Percentiles rank a stretch among this genome's conserved stretches.
phyloP scores from a whole-genome alignment of 129 eudicot species.

The Chrysanthemum lavandulifolium region DNA sequence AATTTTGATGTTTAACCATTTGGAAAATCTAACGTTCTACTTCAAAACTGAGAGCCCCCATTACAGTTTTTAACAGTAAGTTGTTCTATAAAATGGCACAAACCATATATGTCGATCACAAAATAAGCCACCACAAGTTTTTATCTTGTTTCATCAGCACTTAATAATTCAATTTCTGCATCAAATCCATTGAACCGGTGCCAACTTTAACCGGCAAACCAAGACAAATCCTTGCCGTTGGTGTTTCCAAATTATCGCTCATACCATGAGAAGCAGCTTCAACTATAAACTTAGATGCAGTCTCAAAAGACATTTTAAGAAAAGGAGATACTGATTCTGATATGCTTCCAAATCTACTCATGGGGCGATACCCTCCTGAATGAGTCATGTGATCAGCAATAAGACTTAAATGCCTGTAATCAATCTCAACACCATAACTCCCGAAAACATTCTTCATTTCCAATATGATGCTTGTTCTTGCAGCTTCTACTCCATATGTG shows the following conservation, averaged over 20 bases:
- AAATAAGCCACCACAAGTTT: neutral
- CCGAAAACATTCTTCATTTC: constrained; percentile 74
- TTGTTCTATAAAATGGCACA: constrained; percentile 5
- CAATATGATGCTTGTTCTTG: constrained; percentile 58
- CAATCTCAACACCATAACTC: constrained; percentile 83
- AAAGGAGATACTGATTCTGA: constrained; percentile 77
- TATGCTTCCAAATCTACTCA: constrained; percentile 82
- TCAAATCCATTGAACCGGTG: constrained; percentile 78
- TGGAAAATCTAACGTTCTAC: neutral
- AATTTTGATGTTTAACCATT: neutral
- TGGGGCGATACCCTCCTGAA: constrained; percentile 73
- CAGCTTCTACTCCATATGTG: constrained; percentile 88
- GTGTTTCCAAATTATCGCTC: constrained; percentile 75
- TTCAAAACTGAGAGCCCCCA: constrained; percentile 27
- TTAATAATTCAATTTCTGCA: constrained; percentile 62
- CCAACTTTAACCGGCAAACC: constrained; percentile 92
- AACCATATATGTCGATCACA: neutral
- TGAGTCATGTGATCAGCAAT: constrained; percentile 94
- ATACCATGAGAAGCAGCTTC: constrained; percentile 70
- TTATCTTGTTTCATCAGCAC: neutral
- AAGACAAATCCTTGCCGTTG: constrained; percentile 78
- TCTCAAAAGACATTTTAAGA: constrained; percentile 85
- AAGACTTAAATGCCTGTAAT: constrained; percentile 70
- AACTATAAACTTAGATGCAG: constrained; percentile 78
- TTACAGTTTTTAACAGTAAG: neutral